Base-by-base conservation (phyloP, 2,329 filamentous ascomycete genomes). In the Bipolaris victoriae region DNA sequence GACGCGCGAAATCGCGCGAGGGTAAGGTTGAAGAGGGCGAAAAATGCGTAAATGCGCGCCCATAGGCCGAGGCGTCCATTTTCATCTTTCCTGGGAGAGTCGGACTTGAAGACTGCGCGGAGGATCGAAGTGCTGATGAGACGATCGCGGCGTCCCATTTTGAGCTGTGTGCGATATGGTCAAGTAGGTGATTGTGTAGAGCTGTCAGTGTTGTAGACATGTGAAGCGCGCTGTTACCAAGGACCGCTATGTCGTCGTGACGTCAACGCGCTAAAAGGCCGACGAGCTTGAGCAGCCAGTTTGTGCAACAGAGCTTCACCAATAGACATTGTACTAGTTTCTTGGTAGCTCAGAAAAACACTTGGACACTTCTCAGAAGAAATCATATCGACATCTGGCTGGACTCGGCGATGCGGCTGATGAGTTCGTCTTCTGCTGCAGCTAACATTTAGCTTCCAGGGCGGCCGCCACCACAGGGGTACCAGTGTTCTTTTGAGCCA, bases 11-110 rank as follows among this genome's bases (percentile, higher is more conserved):
- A 80, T 46, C 80, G 80, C 24, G 79, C 66, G 1, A 86, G 78
- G 1, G 76, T 71, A 4, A 86, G 77, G 49, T 79, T 76, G 69
- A 82, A 83, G 3, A 86, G 62, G 0, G 80, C 79, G 70, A 88
- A 87, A 63, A 88, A 83, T 18, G 80, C 74, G 22, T 84, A 62
- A 40, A 85, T 74, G 40, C 79, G 78, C 20, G 76, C 74, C 18
- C 85, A 70, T 0, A 79, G 65, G 18, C 64, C 58, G 5, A 62
- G 69, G 5, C 46, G 64, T 53, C 65, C 68, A 24, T 63, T 57
- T 29, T 64, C 55, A 43, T 71, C 63, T 20, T 60, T 58, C 5
- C 50, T 53, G 15, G 62, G 54, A 11, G 63, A 51, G 26, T 64
- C 63, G 24, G 65, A 57, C 18, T 52, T 56, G 58, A 77, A 77